Evolutionary conservation across 495 filamentous ascomycete genomes (phyloP), one percentile per base, ranked within the genome.

Genomic region (Aspergillus kassunensis): DNA sequence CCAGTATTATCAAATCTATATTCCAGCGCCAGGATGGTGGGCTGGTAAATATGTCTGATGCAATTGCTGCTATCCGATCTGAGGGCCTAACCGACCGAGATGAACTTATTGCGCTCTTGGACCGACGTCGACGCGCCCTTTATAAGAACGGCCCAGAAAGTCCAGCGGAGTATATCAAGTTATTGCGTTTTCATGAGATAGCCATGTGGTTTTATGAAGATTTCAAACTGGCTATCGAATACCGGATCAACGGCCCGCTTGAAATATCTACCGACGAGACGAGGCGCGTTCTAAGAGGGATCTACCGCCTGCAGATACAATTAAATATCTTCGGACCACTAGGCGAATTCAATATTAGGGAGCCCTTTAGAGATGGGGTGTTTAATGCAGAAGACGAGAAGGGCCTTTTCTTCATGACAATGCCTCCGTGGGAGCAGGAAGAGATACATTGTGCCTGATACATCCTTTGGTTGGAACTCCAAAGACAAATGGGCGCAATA

Each of bases 1-100:
- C 12, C 15, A 16, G 29, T 0, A 34, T 45, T 30, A 11, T 45
- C 9, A 4, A 27, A 8, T 6, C 18, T 10, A 4, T 31, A 4
- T 15, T 45, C 15, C 21, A 35, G 3, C 37, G n/a, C 30, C n/a
- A 31, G 10, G 40, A 51, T 21, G 37, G 34, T 18, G 55, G 44
- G 7, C 48, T 49, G 10, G 43, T 53, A 10, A 18, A 44, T 10
- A 29, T 34, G 20, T 15, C 36, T 3, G 49, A 57, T 25, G 55
- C 55, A 39, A 49, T 57, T 20, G 44, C 49, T 6, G 55, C 55
- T 6, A 19, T 57, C 44, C 55, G 55, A 12, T 53, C 49, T 4
- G 23, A 23, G 25, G 30, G 44, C 1, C n/a, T 53, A 2, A 44
- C 24, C 10, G 36, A 57, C 30, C 49, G 31, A 35, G 29, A 29